Base-by-base conservation (phyloP, 805 yeast genomes). In the Myxozyma sirexii region DNA sequence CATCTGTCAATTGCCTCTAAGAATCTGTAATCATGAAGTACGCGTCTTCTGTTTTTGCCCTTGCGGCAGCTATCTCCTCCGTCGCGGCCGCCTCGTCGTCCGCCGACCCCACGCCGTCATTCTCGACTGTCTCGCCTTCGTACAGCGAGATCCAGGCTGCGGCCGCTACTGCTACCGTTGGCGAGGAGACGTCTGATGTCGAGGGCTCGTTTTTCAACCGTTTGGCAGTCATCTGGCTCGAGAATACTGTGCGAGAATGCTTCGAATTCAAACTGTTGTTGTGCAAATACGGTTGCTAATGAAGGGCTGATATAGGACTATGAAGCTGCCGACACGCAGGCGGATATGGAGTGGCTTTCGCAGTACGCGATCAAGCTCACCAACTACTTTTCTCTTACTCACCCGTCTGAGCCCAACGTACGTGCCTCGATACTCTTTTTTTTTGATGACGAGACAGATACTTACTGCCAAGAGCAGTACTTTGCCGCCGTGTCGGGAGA, bases 351-450 rank as follows among this genome's bases (percentile, higher is more conserved):
- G 68, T 73, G 74, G 68, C 73, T 81, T 55, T 78, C 79, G 27
- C 57, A 73, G 65, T 68, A 77, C 57, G 84, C 83, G 70, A 73
- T 80, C 56, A 70, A 73, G 45, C 73, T 81, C 66, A 74, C 72
- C 71, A 81, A 81, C 76, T 80, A 81, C 75, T 80, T 81, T 77
- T 78, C 80, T 41, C 67, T 80, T 37, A 78, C 82, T 54, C 82
- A 79, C 68, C 83, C 84, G 58, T 80, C 84, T 5, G 80, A 81
- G 75, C 83, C 84, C 64, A 81, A 81, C 73, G 60, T 57, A 51
- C 4, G 60, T 51, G 4, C n/a, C 2, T 12, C n/a, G n/a, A n/a
- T n/a, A n/a, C n/a, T n/a, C 12, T 43, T 0, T 35, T 12, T 12
- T 19, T 26, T 13, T 33, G 19, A n/a, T 15, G 7, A 1, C 27